A percentile compares a stretch with the other conserved stretches of the same genome.
These are phyloP conservation scores for Thelephora ganbajun DNA, from an alignment of 768 basidiomycete species.

Conservation along the genomic window DNA sequence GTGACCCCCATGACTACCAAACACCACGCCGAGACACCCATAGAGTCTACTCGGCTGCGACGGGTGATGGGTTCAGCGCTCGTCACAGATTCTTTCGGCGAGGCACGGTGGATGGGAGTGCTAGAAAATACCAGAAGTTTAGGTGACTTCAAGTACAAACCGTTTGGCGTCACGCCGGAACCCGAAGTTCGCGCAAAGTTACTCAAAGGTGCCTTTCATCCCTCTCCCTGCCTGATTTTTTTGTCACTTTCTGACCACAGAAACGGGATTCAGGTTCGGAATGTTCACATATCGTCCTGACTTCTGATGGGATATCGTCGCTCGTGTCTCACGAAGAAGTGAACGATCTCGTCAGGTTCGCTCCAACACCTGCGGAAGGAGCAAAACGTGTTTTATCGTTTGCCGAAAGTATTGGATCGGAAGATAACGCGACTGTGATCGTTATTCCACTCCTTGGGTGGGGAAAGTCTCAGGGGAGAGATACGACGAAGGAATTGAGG, in stretches of 20 bases:
- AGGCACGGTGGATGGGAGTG: constrained; percentile 94
- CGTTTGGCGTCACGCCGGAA: constrained; percentile 84
- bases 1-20: constrained; percentile 85
- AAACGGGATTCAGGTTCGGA: constrained; percentile 40
- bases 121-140: constrained; percentile 87
- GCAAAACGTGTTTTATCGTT: constrained; percentile 75
- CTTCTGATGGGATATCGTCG: constrained; percentile 92
- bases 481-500: constrained; percentile 69
- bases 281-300: constrained; percentile 76
- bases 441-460: constrained; percentile 90
- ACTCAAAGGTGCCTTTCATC: constrained; percentile 41
- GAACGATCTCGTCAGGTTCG: constrained; percentile 70
- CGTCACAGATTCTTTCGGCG: constrained; percentile 90
- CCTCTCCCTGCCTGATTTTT: not conserved
- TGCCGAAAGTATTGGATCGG: constrained; percentile 75
- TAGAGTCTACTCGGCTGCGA: constrained; percentile 74
- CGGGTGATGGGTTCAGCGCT: constrained; percentile 83
- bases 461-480: constrained; percentile 69
- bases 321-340: constrained; percentile 90
- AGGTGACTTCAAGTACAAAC: constrained; percentile 82
- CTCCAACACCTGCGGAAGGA: constrained; percentile 61
- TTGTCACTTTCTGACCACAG: not conserved
- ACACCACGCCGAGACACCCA: constrained; percentile 86
- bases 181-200: constrained; percentile 73
- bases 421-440: constrained; percentile 86